Conservation (phyloP, 2,329 filamentous ascomycete genomes). For the Diaporthe sp. region DNA sequence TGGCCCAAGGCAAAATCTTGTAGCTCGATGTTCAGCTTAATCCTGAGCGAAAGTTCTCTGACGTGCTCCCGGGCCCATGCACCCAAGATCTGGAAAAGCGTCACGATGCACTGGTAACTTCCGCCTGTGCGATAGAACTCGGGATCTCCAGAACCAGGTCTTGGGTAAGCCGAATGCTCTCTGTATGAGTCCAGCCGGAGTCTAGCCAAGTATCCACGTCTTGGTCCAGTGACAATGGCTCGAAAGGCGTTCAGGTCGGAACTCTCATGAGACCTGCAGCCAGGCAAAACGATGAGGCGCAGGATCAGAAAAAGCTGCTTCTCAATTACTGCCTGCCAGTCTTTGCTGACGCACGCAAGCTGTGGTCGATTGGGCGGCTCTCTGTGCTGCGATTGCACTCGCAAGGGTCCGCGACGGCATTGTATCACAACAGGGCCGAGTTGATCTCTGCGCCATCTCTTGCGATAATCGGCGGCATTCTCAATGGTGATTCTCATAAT, state of each 20-base stretch:
- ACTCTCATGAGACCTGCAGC: no score
- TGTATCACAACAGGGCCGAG: not conserved
- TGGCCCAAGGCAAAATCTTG: not conserved
- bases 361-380: not conserved
- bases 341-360: not conserved
- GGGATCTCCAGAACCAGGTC: no score
- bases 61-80: not conserved
- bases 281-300: not conserved
- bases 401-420: no score
- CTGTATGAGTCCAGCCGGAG: not conserved
- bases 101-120: not conserved
- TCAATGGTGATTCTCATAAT: not conserved
- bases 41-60: not conserved
- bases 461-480: accelerated
- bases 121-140: not conserved
- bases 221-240: not conserved
- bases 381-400: not conserved
- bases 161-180: not conserved
- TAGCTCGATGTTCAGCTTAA: not conserved
- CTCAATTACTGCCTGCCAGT: not conserved
- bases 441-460: not conserved
- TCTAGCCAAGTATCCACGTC: not conserved
- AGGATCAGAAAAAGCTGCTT: not conserved
- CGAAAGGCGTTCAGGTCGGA: not conserved
- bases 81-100: not conserved